Percentiles rank a stretch among this genome's conserved stretches.
phyloP scores from a whole-genome alignment of 352 stramenopile species.

The Stephanocyclus meneghinianus region DNA sequence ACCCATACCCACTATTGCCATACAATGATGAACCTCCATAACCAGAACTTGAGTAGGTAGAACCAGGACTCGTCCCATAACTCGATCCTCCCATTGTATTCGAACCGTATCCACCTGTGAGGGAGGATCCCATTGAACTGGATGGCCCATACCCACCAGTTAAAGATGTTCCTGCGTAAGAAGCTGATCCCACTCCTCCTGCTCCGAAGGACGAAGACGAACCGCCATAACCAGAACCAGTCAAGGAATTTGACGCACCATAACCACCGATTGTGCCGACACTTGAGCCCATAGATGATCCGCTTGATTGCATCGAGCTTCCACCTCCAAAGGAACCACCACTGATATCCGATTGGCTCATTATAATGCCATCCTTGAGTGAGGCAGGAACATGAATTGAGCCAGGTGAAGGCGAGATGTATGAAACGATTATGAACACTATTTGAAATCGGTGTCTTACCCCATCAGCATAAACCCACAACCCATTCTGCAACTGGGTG shows the following conservation, averaged over 20 bases:
- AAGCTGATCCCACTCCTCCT: constrained; percentile 9
- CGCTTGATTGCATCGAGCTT: constrained; percentile 1
- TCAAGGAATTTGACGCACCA: background rate
- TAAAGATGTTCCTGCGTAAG: constrained; percentile 19
- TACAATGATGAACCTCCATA: constrained; percentile 22
- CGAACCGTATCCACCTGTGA: constrained; percentile 30
- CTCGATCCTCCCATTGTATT: constrained; percentile 2
- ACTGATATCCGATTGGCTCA: constrained; percentile 51
- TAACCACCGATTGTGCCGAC: constrained; percentile 1
- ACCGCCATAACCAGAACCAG: constrained; percentile 6
- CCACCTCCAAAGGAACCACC: constrained; percentile 45
- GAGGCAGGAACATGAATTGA: constrained; percentile 27
- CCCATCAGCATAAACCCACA: constrained; percentile 50
- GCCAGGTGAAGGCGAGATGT: background rate
- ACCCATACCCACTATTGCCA: constrained; percentile 17
- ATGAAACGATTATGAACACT: background rate
- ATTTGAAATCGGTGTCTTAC: background rate
- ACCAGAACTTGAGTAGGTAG: constrained; percentile 9
- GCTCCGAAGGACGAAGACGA: constrained; percentile 5
- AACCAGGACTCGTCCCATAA: background rate
- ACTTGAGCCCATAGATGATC: background rate
- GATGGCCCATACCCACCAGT: constrained; percentile 11
- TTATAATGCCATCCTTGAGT: constrained; percentile 48
- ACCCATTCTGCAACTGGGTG: constrained; percentile 38
- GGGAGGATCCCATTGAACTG: constrained; percentile 18